These are phyloP conservation scores for Trypanosoma scelopori DNA, from an alignment of 208 protist species.

Conservation along the genomic window DNA sequence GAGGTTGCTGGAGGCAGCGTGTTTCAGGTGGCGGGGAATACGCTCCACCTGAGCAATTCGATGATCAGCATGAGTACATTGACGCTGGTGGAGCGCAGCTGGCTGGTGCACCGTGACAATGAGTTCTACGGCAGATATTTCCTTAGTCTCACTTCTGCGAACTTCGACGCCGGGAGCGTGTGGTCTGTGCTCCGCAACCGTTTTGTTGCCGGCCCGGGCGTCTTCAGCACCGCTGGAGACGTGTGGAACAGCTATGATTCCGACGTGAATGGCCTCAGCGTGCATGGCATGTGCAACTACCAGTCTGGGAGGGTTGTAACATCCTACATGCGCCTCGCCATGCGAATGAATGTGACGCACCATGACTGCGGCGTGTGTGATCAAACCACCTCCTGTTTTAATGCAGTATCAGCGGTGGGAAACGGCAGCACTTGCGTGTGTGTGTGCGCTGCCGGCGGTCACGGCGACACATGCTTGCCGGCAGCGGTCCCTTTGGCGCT, in stretches of 20 bases:
- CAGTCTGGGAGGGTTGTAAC: background rate
- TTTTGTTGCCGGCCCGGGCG: background rate
- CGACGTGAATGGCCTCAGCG: background rate
- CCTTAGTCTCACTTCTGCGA: background rate
- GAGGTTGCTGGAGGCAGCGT: conserved; percentile 1
- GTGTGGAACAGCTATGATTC: conserved; percentile 2
- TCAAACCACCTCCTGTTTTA: conserved; percentile 3
- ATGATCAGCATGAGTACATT: conserved; percentile 2
- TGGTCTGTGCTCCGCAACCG: conserved; percentile 13
- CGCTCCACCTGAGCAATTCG: background rate
- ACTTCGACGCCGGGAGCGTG: background rate
- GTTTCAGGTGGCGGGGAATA: conserved; percentile 4
- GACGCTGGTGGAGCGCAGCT: conserved; percentile 3
- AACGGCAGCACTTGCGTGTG: background rate
- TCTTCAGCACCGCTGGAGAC: background rate
- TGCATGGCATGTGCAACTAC: conserved; percentile 14
- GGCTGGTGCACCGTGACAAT: conserved; percentile 3
- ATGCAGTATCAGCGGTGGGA: background rate
- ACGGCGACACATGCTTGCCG: conserved; percentile 15
- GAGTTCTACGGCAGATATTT: conserved; percentile 1
- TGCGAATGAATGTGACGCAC: background rate
- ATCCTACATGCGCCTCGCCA: background rate
- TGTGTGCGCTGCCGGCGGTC: background rate
- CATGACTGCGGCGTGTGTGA: background rate
- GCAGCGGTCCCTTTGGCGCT: background rate